Percentiles rank a stretch among this genome's conserved stretches.
These are phyloP conservation scores for Allantophomopsis lycopodina DNA, from an alignment of 2,329 filamentous ascomycete genomes.

Conservation along the genomic window DNA sequence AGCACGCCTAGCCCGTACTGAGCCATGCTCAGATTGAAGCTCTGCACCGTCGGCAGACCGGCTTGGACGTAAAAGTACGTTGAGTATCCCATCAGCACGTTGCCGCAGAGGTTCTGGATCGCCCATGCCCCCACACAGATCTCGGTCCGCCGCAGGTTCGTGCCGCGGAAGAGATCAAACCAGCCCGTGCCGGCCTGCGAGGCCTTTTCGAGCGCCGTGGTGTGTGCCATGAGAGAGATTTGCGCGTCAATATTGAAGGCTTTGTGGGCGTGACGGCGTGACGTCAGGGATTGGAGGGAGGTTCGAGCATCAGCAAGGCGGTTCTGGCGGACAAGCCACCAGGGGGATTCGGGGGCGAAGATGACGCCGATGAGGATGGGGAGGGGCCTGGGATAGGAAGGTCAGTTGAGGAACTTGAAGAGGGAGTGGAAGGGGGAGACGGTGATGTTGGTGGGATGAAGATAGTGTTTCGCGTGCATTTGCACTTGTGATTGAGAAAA, in stretches of 20 bases:
- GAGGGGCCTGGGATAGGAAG: constrained; percentile 16
- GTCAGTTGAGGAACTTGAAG: too few species aligned
- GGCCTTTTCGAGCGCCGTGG: constrained; percentile 39
- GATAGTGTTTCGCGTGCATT: too few species aligned
- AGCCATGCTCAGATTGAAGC: constrained; percentile 45
- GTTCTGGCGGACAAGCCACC: constrained; percentile 33
- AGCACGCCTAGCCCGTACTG: constrained; percentile 33
- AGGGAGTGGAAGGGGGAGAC: too few species aligned
- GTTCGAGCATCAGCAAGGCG: constrained; percentile 29
- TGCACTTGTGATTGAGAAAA: too few species aligned
- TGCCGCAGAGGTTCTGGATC: constrained; percentile 49
- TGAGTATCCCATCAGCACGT: constrained; percentile 50
- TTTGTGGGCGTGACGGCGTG: constrained; percentile 23
- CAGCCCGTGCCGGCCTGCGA: constrained; percentile 29
- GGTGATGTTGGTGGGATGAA: too few species aligned
- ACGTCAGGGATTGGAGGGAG: constrained; percentile 15
- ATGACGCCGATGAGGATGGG: constrained; percentile 30
- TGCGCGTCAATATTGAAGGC: constrained; percentile 33
- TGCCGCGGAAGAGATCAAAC: constrained; percentile 32
- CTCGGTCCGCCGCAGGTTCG: constrained; percentile 38
- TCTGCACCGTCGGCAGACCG: constrained; percentile 63
- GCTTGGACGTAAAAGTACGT: constrained; percentile 47
- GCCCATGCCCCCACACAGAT: constrained; percentile 47
- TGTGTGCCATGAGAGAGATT: constrained; percentile 41
- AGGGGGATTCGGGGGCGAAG: constrained; percentile 34